Evolutionary conservation across 2,329 filamentous ascomycete genomes (phyloP), one percentile per base, ranked within the genome.

Genomic region (Cladorrhinum sp.): DNA sequence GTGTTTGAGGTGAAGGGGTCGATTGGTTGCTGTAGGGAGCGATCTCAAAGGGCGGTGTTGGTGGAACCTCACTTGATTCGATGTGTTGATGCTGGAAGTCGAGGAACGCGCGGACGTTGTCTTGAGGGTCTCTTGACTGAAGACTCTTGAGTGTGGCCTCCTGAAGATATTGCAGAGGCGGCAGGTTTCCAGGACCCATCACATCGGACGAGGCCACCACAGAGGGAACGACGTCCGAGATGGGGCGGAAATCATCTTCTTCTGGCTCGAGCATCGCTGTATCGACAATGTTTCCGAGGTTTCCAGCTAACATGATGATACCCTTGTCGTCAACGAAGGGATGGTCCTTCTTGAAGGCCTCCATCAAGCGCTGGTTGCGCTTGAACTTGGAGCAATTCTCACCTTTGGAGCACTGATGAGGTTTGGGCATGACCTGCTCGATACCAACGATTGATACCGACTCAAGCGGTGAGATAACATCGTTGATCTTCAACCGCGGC

Each of bases 361-460:
- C 85, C 52, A 96, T 84, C 73, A 91, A 83, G 32, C 86, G 84
- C 73, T 96, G 90, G 71, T 93, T 89, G 72, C 88, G 91, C 73
- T 83, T 85, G 83, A 85, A 96, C 73, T 92, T 96, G 53, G 85
- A 80, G 75, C 93, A 96, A 67, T 89, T 87, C 74, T 95, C 90
- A 50, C 93, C 93, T 74, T 96, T 96, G 50, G 86, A 85, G 76
- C 93, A 97, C 59, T 83, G 83, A 75, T 96, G 93, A 16, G 88
- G 85, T 76, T 91, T 93, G 4, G 92, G 92, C 58, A 96, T 82
- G 57, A 95, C 79, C 74, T 96, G 91, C 76, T 96, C 92, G 64
- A 96, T 96, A 25, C 90, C 92, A 32, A 96, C 92, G 67, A 96
- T 96, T 0, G 92, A 96, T 3, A 95, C 88, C 1, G 91, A 93